Base-by-base conservation (phyloP, 129 eudicot species). In the Ambrosia artemisiifolia region DNA sequence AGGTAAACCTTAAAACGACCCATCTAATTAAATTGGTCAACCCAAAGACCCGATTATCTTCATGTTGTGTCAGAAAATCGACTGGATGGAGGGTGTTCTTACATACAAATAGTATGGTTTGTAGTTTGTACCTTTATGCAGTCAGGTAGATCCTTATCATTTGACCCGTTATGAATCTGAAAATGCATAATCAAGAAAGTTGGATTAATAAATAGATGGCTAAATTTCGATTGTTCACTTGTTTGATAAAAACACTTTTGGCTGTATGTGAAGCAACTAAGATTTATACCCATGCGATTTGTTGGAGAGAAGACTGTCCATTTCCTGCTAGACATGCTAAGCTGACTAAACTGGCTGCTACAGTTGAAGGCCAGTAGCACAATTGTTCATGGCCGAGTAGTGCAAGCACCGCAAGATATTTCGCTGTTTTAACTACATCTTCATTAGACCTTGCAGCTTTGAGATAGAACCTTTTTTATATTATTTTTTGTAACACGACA, bases 361-460 rank as follows among this genome's bases (percentile, higher is more conserved):
- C 91, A 69, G 94, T 90, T 74, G 99, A 95, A 33, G 99, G 99
- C 97, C 97, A 90, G 69, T 71, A 91, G 80, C 87, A 78, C 48
- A 95, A 80, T 70, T 86, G 94, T 71, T 87, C 86, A 78, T 88
- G 86, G 46, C 95, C 95, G 66, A 84, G 69, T 68, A 95, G 81
- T 16, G 95, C 80, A 38, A 86, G 87, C 35, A 74, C 75, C 56
- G 97, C 97, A 48, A 95, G 85, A 76, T 90, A 78, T 71, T 82
- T 88, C 70, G 89, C 91, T 44, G 84, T 83, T 76, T 71, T 86
- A 82, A 80, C 91, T 74, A 86, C 69, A 47, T 71, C 70, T 70
- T 88, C 83, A 80, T 82, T 30, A 51, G 94, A 91, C 70, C 72
- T 84, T 75, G 95, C 99, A 75, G 99, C 99, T 79, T 84, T 88